Conservation (phyloP, 2,329 filamentous ascomycete genomes). For the Didymella glomerata region DNA sequence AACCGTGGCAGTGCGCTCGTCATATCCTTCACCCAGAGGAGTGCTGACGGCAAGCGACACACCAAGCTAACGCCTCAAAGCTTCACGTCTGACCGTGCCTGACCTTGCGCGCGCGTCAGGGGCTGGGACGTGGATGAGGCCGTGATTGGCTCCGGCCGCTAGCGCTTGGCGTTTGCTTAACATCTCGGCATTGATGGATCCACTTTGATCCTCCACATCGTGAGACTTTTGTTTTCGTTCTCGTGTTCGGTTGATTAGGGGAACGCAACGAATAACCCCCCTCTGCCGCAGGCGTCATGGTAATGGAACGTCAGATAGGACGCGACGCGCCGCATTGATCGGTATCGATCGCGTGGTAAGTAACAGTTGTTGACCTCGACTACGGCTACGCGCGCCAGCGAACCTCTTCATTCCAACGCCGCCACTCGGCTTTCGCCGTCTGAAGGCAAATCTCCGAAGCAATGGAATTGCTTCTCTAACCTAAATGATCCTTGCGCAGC, state of each 20-base stretch:
- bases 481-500: constrained; percentile 21
- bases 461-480: constrained; percentile 9
- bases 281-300: neutral
- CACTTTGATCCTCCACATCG: constrained; percentile 15
- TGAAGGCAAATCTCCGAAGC: constrained; percentile 19
- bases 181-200: constrained; percentile 24
- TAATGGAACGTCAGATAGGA: neutral
- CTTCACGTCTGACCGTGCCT: constrained; percentile 20
- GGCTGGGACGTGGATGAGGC: constrained; percentile 8
- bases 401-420: constrained; percentile 15
- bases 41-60: neutral
- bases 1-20: neutral
- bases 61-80: constrained; percentile 36
- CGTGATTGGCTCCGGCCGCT: constrained; percentile 19
- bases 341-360: neutral
- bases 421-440: constrained; percentile 7
- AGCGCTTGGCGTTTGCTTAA: constrained; percentile 32
- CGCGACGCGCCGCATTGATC: neutral
- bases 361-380: neutral
- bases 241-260: constrained; percentile 10
- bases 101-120: constrained; percentile 21
- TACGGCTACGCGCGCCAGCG: constrained; percentile 10
- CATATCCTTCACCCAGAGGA: neutral
- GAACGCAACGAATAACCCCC: neutral
- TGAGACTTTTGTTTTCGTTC: constrained; percentile 12